These are phyloP conservation scores for Pythium monospermum DNA, from an alignment of 352 stramenopile species.

Conservation along the genomic window DNA sequence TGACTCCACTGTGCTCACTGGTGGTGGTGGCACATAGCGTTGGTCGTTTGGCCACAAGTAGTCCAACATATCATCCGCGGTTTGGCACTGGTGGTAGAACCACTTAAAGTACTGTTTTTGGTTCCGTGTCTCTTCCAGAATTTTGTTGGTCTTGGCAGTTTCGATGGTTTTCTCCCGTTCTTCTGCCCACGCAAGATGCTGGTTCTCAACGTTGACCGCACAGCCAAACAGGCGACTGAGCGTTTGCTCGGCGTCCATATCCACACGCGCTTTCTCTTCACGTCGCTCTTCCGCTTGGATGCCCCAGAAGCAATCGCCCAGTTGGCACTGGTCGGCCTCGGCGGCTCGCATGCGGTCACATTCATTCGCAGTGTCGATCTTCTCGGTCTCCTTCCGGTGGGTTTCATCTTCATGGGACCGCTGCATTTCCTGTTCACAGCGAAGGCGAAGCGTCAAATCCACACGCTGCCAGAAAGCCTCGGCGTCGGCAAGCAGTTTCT, in stretches of 20 bases:
- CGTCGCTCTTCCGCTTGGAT: constrained; percentile 48
- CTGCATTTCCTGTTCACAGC: constrained; percentile 18
- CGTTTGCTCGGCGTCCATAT: constrained; percentile 34
- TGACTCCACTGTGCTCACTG: too few species aligned
- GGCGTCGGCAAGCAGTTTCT: constrained; percentile 34
- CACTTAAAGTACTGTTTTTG: constrained; percentile 52
- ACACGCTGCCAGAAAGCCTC: constrained; percentile 42
- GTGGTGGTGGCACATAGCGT: constrained; percentile 10
- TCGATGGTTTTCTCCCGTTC: constrained; percentile 21
- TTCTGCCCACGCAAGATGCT: constrained; percentile 27
- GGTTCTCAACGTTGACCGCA: constrained; percentile 22
- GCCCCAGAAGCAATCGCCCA: constrained; percentile 54
- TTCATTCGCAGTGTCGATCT: constrained; percentile 25
- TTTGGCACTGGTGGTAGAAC: constrained; percentile 54
- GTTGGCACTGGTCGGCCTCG: constrained; percentile 36
- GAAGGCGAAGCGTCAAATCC: constrained; percentile 22
- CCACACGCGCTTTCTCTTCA: constrained; percentile 25
- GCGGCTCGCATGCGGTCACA: constrained; percentile 28
- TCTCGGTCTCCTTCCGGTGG: constrained; percentile 20
- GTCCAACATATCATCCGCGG: constrained; percentile 47
- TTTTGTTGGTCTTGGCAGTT: constrained; percentile 15
- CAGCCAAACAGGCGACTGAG: constrained; percentile 31
- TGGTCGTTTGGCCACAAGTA: constrained; percentile 47
- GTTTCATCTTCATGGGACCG: constrained; percentile 20
- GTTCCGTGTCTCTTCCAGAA: constrained; percentile 31